Evolutionary conservation across 345 rosid genomes (phyloP).

Genomic region (Barbarea vulgaris): DNA sequence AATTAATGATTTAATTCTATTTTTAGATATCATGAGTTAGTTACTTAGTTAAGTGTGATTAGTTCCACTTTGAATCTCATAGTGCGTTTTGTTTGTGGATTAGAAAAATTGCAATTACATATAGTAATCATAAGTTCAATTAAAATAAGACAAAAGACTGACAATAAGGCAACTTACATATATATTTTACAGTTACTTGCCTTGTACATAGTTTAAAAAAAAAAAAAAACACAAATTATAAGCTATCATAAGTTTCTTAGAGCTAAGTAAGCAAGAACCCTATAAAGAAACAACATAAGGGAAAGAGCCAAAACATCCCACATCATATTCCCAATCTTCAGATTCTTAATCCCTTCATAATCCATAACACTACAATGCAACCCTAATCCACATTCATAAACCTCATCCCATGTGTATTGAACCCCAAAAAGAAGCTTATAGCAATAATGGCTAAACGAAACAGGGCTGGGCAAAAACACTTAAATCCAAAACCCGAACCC

Average conservation of each 20-base stretch:
- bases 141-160: background rate
- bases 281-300: constrained; percentile 72
- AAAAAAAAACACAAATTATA: background rate
- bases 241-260: constrained; percentile 47
- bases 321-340: constrained; percentile 52
- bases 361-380: constrained; percentile 69
- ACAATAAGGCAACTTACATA: background rate
- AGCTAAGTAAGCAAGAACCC: constrained; percentile 77
- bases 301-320: constrained; percentile 68
- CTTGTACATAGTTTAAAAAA: no score
- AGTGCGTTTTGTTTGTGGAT: background rate
- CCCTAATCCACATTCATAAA: constrained; percentile 59
- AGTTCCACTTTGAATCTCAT: background rate
- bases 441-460: constrained; percentile 85
- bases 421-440: constrained; percentile 82
- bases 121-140: background rate
- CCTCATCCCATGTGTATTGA: constrained; percentile 67
- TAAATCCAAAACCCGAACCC: no score
- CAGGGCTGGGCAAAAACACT: no score
- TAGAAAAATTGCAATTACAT: background rate
- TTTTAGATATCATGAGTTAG: background rate
- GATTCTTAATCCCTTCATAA: constrained; percentile 62
- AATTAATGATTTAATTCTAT: background rate
- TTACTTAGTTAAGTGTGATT: no score
- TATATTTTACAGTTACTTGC: constrained; percentile 24